phyloP scores from a whole-genome alignment of 202 grass and related monocot genomes.

The Tripidium arundinaceum region DNA sequence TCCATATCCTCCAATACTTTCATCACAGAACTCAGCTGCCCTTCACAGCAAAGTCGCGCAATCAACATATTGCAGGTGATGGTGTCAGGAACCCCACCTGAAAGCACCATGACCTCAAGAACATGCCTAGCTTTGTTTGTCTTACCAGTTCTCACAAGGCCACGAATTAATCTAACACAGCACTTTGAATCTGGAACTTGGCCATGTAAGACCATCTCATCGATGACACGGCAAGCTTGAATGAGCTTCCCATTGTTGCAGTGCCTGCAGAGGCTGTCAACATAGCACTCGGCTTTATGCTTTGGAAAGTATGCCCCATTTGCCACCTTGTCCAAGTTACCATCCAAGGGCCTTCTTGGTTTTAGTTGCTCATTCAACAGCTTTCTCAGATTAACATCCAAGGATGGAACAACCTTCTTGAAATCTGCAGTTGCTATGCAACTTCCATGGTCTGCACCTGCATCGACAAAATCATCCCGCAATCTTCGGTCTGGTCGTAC shows the following conservation, averaged over 20 bases:
- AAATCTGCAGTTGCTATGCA: background rate
- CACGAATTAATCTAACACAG: conserved; percentile 62
- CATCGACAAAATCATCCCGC: background rate
- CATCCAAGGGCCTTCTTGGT: conserved; percentile 1
- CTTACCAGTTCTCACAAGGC: conserved; percentile 54
- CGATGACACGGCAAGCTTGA: conserved; percentile 52
- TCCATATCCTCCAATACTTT: conserved; percentile 50
- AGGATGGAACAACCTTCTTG: conserved; percentile 2
- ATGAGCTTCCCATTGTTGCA: conserved; percentile 56
- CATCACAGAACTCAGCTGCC: conserved; percentile 48
- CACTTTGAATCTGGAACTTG: conserved; percentile 55
- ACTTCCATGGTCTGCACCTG: conserved; percentile 7
- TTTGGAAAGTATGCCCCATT: conserved; percentile 29
- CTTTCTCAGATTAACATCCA: conserved; percentile 17
- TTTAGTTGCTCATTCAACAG: background rate
- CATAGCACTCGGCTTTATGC: conserved; percentile 40
- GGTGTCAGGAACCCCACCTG: conserved; percentile 59
- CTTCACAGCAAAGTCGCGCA: conserved; percentile 40
- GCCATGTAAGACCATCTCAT: conserved; percentile 61
- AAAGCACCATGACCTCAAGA: conserved; percentile 62
- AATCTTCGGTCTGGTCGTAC: background rate
- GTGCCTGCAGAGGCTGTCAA: conserved; percentile 38
- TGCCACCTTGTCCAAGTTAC: conserved; percentile 5
- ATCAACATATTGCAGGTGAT: conserved; percentile 79
- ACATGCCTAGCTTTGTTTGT: conserved; percentile 46